Conservation (phyloP, 2,329 filamentous ascomycete genomes). For the Phaeosphaeriaceae sp. region DNA sequence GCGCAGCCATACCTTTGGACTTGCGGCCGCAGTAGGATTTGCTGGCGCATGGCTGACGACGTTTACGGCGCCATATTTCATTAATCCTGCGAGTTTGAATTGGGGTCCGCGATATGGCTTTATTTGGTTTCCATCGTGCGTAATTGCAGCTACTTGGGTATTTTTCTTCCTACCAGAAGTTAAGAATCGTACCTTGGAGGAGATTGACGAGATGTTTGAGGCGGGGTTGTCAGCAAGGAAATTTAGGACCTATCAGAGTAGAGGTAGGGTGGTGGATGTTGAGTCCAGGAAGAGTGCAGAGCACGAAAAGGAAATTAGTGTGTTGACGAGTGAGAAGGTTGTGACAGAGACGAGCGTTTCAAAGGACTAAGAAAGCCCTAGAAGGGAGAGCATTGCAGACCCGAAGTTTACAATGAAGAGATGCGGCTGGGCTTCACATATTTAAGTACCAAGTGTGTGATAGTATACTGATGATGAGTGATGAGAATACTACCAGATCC, state of each 20-base stretch:
- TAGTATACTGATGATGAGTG: too few relatives aligned
- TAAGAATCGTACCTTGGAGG: slow-evolving; percentile 60
- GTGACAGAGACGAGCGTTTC: slow-evolving; percentile 29
- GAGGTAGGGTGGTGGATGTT: slow-evolving; percentile 22
- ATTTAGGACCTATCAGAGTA: slow-evolving; percentile 50
- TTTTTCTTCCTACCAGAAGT: slow-evolving; percentile 61
- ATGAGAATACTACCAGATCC: too few relatives aligned
- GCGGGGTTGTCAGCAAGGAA: slow-evolving; percentile 51
- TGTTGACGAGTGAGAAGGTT: slow-evolving; percentile 36
- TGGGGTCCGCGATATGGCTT: slow-evolving; percentile 66
- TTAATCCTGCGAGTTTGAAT: slow-evolving; percentile 60
- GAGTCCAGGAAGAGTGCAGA: slow-evolving; percentile 31
- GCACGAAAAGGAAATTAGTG: slow-evolving; percentile 30
- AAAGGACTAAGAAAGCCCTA: slow-evolving; percentile 21
- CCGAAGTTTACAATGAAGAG: too few relatives aligned
- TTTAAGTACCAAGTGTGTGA: too few relatives aligned
- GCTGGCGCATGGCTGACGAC: slow-evolving; percentile 63
- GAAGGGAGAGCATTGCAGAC: too few relatives aligned
- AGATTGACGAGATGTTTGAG: slow-evolving; percentile 62
- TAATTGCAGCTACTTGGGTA: slow-evolving; percentile 39
- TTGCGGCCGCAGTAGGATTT: slow-evolving; percentile 60
- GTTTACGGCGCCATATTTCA: slow-evolving; percentile 66
- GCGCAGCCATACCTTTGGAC: slow-evolving; percentile 63
- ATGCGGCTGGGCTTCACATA: too few relatives aligned
- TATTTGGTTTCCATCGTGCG: slow-evolving; percentile 58